phyloP scores from a whole-genome alignment of 192 early-diverging fungal genomes.

The Linnemannia elongata region DNA sequence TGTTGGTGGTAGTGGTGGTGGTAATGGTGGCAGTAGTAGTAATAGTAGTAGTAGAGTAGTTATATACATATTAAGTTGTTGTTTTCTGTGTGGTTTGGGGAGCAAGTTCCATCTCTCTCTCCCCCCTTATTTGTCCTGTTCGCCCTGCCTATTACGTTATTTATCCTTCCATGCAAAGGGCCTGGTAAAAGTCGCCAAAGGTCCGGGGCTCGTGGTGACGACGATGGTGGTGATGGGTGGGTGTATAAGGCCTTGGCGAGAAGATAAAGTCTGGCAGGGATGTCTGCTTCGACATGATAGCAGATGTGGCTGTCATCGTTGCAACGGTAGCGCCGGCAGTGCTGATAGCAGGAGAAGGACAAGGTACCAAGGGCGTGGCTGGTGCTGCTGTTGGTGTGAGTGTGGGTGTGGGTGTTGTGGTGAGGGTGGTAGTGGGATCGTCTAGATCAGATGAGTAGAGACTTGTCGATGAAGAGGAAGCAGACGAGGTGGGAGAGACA shows the following conservation, averaged over 20 bases:
- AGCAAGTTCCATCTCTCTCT: background rate
- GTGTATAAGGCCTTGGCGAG: constrained; percentile 38
- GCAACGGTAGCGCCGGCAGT: background rate
- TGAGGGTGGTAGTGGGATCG: background rate
- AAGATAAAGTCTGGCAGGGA: constrained; percentile 40
- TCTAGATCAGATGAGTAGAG: background rate
- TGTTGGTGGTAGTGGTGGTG: background rate
- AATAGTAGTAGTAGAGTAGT: too few species aligned
- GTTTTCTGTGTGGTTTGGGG: background rate
- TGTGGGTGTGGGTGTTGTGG: constrained; percentile 10
- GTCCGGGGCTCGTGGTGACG: constrained; percentile 23
- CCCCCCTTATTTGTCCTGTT: background rate
- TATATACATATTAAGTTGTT: background rate
- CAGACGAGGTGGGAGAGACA: background rate
- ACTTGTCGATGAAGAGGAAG: constrained; percentile 10
- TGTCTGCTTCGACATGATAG: background rate
- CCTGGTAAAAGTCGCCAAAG: constrained; percentile 44
- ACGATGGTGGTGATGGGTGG: background rate
- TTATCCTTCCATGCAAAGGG: constrained; percentile 36
- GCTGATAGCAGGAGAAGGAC: background rate
- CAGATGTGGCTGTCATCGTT: background rate
- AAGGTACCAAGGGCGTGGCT: background rate
- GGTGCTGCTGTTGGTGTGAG: constrained; percentile 7
- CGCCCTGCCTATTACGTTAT: background rate
- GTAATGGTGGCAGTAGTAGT: too few species aligned